Evolutionary conservation across 352 stramenopile genomes (phyloP).

Genomic region (Globisporangium echinulatum): DNA sequence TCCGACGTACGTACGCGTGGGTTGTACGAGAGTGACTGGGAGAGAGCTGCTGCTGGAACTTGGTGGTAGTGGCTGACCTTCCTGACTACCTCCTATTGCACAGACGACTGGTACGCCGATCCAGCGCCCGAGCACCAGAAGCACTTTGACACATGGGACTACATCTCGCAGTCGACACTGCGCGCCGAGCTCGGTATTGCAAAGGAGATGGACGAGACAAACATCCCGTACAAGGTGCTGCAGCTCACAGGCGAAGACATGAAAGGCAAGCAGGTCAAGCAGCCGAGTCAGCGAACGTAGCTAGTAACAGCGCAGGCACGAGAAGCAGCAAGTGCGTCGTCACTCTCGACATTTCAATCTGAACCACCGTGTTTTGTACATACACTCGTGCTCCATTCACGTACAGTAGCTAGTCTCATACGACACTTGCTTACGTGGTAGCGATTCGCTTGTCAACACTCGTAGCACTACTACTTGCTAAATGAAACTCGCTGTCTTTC

Average conservation of each 20-base stretch:
- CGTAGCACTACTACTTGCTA: too few species aligned
- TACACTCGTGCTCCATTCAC: too few species aligned
- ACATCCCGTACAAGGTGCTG: constrained; percentile 82
- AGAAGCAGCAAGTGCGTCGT: constrained; percentile 10
- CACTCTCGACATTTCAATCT: constrained; percentile 1
- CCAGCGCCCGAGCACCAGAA: constrained; percentile 73
- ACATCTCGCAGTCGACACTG: constrained; percentile 79
- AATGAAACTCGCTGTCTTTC: too few species aligned
- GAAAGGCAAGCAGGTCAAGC: constrained; percentile 31
- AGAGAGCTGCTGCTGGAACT: neutral
- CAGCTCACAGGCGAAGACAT: constrained; percentile 70
- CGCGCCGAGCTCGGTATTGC: constrained; percentile 74
- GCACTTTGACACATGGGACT: constrained; percentile 85
- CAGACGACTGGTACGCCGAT: constrained; percentile 78
- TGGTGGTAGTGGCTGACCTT: neutral
- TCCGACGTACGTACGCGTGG: constrained; percentile 51
- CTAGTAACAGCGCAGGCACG: neutral
- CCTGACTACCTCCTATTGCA: neutral
- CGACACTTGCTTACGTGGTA: too few species aligned
- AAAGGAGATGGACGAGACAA: constrained; percentile 79
- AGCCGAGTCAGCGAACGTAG: constrained; percentile 3
- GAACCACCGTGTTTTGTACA: neutral
- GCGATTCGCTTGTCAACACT: too few species aligned
- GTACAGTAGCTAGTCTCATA: neutral
- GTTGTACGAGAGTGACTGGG: neutral